These are phyloP conservation scores for Dothidotthia symphoricarpi DNA, from an alignment of 2,329 filamentous ascomycete species.

Conservation along the genomic window DNA sequence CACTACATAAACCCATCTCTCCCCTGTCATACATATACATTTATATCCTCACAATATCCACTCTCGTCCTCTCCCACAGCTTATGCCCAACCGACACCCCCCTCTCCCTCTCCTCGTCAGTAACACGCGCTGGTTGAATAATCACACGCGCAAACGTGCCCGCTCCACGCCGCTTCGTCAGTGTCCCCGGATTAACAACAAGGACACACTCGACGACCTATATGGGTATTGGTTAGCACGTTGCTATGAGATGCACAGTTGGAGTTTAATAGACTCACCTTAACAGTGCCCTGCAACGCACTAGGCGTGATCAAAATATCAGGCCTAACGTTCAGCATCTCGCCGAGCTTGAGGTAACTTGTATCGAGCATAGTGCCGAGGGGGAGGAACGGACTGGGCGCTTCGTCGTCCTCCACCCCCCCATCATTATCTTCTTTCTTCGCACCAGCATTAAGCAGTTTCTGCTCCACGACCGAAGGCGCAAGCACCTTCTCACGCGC, in stretches of 20 bases:
- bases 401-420: constrained; percentile 54
- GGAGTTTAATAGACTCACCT: constrained; percentile 56
- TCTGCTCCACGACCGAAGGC: constrained; percentile 36
- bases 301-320: constrained; percentile 85
- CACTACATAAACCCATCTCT: too few species aligned
- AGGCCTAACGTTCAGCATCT: constrained; percentile 82
- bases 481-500: constrained; percentile 64
- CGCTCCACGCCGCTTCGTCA: constrained; percentile 79
- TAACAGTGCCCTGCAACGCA: constrained; percentile 79
- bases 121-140: constrained; percentile 63
- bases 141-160: constrained; percentile 84
- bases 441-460: constrained; percentile 55
- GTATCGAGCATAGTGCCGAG: constrained; percentile 77
- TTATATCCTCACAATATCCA: constrained; percentile 78
- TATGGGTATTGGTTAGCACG: constrained; percentile 4
- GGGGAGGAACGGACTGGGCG: constrained; percentile 41
- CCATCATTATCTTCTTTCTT: constrained; percentile 28
- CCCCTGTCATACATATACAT: too few species aligned
- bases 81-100: constrained; percentile 64
- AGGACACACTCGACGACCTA: constrained; percentile 89
- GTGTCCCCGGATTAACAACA: constrained; percentile 82
- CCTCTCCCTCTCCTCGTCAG: constrained; percentile 57
- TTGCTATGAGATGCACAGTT: constrained; percentile 12
- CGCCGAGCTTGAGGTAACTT: constrained; percentile 81
- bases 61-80: constrained; percentile 77